These are phyloP conservation scores for Flaveria ramosissima DNA, from an alignment of 129 eudicot genomes.

Conservation along the genomic window DNA sequence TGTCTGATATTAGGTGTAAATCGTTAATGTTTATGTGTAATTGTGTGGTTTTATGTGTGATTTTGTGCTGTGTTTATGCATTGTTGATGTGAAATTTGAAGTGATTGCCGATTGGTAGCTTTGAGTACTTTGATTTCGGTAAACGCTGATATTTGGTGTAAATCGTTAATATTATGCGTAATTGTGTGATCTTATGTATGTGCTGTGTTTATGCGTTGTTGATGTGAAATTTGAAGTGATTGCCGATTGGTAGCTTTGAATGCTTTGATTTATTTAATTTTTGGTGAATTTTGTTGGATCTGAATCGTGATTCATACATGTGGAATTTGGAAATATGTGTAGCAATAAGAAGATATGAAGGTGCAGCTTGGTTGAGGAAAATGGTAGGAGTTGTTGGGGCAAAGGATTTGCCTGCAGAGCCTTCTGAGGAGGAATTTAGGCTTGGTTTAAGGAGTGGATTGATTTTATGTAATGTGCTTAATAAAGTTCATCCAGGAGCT, in stretches of 20 bases:
- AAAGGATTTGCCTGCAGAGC: slow-evolving; percentile 95
- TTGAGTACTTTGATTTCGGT: no score
- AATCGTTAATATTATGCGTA: not conserved
- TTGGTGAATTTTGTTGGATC: slow-evolving; percentile 5
- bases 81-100: not conserved
- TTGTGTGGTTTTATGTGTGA: not conserved
- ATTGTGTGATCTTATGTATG: not conserved
- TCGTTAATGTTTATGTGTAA: not conserved
- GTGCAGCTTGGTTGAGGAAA: slow-evolving; percentile 89
- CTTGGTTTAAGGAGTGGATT: slow-evolving; percentile 89
- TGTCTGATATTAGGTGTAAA: not conserved
- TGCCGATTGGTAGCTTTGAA: no score
- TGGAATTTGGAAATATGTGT: slow-evolving; percentile 8
- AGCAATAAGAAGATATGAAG: slow-evolving; percentile 91
- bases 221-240: not conserved
- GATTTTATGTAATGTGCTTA: slow-evolving; percentile 76
- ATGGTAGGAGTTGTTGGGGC: slow-evolving; percentile 91
- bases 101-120: no score
- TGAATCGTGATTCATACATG: not conserved
- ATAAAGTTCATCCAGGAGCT: slow-evolving; percentile 85
- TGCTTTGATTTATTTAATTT: no score
- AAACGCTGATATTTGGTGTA: no score
- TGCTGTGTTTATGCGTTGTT: not conserved
- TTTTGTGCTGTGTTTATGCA: not conserved
- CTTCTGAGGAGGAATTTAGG: slow-evolving; percentile 94